Percentiles rank a stretch among this genome's conserved stretches.
These are phyloP conservation scores for Sporothrix mexicana DNA, from an alignment of 2,329 filamentous ascomycete species.

Conservation along the genomic window DNA sequence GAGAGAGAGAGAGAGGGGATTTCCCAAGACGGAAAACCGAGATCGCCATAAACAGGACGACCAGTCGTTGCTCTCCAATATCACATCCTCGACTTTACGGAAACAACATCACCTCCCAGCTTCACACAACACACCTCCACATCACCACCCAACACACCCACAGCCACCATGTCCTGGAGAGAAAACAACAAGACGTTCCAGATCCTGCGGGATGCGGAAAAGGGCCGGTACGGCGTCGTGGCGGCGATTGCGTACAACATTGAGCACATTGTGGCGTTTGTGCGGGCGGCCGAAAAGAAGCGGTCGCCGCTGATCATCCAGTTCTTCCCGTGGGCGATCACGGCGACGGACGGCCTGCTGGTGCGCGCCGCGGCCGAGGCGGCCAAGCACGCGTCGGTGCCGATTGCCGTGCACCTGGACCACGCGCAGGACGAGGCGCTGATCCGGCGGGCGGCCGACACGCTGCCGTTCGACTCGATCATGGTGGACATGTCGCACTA, in stretches of 20 bases:
- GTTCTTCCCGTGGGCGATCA: conserved; percentile 74
- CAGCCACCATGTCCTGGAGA: conserved; percentile 10
- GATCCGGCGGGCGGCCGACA: conserved; percentile 61
- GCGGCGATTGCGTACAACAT: conserved; percentile 65
- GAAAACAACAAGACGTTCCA: conserved; percentile 23
- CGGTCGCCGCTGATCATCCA: conserved; percentile 69
- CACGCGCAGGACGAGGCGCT: conserved; percentile 67
- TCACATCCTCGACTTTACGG: background rate
- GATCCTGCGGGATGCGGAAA: conserved; percentile 32
- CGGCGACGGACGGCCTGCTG: conserved; percentile 38
- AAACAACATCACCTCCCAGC: background rate
- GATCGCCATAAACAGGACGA: background rate
- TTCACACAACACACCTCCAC: background rate
- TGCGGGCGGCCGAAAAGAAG: conserved; percentile 71
- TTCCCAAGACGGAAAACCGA: background rate
- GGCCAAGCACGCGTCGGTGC: conserved; percentile 61
- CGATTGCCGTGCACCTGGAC: conserved; percentile 68
- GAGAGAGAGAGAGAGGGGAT: too few relatives aligned
- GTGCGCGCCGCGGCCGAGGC: conserved; percentile 61
- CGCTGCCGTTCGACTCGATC: conserved; percentile 69
- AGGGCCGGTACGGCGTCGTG: conserved; percentile 31
- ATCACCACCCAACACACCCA: background rate
- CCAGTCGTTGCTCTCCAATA: background rate
- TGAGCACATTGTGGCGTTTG: conserved; percentile 70
- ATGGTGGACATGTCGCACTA: conserved; percentile 81